Evolutionary conservation across 129 eudicot species (phyloP).

Genomic region (Pseudognaphalium luteoalbum): DNA sequence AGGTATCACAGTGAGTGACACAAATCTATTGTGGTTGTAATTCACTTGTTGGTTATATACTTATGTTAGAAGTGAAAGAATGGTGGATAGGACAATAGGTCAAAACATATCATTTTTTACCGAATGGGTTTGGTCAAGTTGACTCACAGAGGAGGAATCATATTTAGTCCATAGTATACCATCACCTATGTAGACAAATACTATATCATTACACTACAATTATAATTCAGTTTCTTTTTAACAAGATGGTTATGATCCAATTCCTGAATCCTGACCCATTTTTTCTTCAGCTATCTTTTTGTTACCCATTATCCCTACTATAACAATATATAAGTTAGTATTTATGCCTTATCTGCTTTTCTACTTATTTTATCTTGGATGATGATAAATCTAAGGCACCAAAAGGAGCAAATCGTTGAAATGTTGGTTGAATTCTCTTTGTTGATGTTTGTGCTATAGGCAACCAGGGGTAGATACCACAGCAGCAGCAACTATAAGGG

Average conservation of each 20-base stretch:
- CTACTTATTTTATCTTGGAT: background rate
- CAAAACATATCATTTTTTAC: background rate
- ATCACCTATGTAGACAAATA: background rate
- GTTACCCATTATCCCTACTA: background rate
- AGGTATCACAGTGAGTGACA: conserved; percentile 43
- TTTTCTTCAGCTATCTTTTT: too few relatives aligned
- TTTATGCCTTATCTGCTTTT: conserved; percentile 1
- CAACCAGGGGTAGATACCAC: conserved; percentile 44
- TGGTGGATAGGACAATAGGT: background rate
- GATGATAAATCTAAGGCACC: background rate
- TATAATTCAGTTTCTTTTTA: background rate
- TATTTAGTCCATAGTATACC: background rate
- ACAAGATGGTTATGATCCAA: background rate
- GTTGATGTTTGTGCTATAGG: conserved; percentile 45
- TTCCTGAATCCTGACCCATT: too few relatives aligned
- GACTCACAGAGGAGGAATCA: background rate
- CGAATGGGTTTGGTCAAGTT: background rate
- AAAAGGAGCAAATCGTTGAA: background rate
- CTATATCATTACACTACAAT: background rate
- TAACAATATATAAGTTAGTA: background rate
- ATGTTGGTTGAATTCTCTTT: conserved; percentile 23
- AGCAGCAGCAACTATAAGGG: conserved; percentile 38
- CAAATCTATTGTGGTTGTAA: conserved; percentile 8
- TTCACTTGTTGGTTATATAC: background rate
- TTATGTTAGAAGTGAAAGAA: background rate